These are phyloP conservation scores for Pseudogymnoascus sp. DNA, from an alignment of 2,329 filamentous ascomycete species.

Conservation along the genomic window DNA sequence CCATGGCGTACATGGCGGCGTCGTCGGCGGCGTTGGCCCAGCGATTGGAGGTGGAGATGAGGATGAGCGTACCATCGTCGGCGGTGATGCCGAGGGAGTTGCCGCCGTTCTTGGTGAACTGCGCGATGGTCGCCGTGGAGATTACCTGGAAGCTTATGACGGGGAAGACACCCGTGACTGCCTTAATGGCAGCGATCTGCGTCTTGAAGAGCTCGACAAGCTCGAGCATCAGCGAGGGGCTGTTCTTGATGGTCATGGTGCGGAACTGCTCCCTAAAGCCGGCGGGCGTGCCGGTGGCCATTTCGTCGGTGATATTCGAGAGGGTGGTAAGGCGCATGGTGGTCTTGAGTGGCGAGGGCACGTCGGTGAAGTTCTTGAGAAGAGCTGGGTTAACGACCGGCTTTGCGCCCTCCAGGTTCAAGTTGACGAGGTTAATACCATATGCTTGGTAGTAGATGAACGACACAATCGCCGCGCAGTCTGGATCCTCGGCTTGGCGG, in stretches of 20 bases:
- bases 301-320: background rate
- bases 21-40: background rate
- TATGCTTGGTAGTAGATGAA: background rate
- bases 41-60: conserved; percentile 3
- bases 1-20: background rate
- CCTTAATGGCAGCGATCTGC: background rate
- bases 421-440: background rate
- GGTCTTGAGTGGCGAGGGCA: background rate
- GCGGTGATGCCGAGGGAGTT: background rate
- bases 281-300: background rate
- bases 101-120: background rate
- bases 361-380: conserved; percentile 3
- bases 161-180: background rate
- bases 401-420: background rate
- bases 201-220: background rate
- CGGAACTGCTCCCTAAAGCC: background rate
- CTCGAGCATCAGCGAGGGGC: background rate
- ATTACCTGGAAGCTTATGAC: background rate
- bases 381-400: background rate
- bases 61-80: background rate
- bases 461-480: background rate
- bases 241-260: background rate
- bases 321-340: background rate
- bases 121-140: background rate
- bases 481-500: background rate